Conservation (phyloP, 192 early-diverging fungal species). For the Coemansia sp. region DNA sequence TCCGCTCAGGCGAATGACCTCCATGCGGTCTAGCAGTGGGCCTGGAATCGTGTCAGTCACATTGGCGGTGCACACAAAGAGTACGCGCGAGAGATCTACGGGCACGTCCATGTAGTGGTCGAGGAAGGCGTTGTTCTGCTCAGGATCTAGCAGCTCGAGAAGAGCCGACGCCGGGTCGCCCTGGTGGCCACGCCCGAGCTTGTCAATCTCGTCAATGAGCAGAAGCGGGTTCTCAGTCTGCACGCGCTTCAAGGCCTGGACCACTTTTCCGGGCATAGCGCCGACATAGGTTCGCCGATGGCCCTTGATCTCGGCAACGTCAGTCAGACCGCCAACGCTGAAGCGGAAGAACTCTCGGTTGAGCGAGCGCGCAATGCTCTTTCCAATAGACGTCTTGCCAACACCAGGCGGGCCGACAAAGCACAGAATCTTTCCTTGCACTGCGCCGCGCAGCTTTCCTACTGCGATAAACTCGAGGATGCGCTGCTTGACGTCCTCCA, state of each 20-base stretch:
- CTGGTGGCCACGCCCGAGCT: conserved; percentile 96
- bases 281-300: conserved; percentile 99
- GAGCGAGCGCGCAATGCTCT: conserved; percentile 94
- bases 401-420: conserved; percentile 99
- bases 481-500: conserved; percentile 99
- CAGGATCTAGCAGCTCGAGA: conserved; percentile 95
- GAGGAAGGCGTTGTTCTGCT: conserved; percentile 96
- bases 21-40: conserved; percentile 99
- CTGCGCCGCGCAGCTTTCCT: conserved; percentile 90
- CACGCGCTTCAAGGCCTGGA: conserved; percentile 98
- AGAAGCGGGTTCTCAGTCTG: conserved; percentile 98
- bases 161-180: conserved; percentile 97
- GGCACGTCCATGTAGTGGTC: conserved; percentile 99
- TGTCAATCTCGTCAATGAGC: conserved; percentile 99
- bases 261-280: conserved; percentile 99
- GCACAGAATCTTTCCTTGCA: conserved; percentile 98
- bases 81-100: conserved; percentile 94
- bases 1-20: conserved; percentile 92
- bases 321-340: conserved; percentile 94
- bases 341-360: conserved; percentile 96
- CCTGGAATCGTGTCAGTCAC: conserved; percentile 96
- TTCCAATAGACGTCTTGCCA: conserved; percentile 98
- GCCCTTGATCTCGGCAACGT: conserved; percentile 99
- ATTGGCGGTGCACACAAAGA: conserved; percentile 99
- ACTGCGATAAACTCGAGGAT: conserved; percentile 99